Evolutionary conservation across 805 yeast genomes (phyloP), one percentile per base, ranked within the genome.

Genomic region (Kodamaea hsintzibuensis): DNA sequence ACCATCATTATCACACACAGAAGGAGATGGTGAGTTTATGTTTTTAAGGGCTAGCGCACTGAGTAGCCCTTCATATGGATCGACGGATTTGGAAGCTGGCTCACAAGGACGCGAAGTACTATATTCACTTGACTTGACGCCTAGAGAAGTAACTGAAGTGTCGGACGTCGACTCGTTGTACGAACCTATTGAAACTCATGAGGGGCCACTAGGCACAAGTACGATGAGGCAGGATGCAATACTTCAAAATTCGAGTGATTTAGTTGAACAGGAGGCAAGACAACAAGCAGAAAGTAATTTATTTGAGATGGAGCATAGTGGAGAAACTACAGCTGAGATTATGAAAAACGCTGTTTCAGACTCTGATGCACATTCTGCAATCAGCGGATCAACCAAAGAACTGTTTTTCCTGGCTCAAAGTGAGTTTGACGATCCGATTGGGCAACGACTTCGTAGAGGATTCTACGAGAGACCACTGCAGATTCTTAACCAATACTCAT

Each of bases 381-480:
- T 17, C 43, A 39, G 19, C 17, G 43, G 5, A n/a, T 39, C 43
- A 3, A 39, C 43, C 12, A 39, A 39, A n/a, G 43, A 39, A 10
- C 50, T 47, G 50, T 47, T 47, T 51, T 56, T 44, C 50, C 57
- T 62, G 19, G 61, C 66, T 7, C 19, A 38, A 50, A 50, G 54
- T 49, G 50, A 52, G 18, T 17, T 51, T 16, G 45, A 33, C 39
- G 46, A 33, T 43, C 45, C 22, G 37, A n/a, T n/a, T 51, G 16
- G 27, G 47, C 39, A 39, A 39, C 44, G 40, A 18, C 56, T 49
- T n/a, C 42, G 55, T 10, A 39, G 43, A n/a, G 43, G 43, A 39
- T 50, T 61, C 19, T 64, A 55, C 50, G 35, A 61, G 8, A 55
- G 60, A 44, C 70, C 71, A 17, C 68, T 65, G 68, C 68, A 65